Evolutionary conservation across 2,329 filamentous ascomycete species (phyloP).

Genomic region (Penicillium hesseltinei): DNA sequence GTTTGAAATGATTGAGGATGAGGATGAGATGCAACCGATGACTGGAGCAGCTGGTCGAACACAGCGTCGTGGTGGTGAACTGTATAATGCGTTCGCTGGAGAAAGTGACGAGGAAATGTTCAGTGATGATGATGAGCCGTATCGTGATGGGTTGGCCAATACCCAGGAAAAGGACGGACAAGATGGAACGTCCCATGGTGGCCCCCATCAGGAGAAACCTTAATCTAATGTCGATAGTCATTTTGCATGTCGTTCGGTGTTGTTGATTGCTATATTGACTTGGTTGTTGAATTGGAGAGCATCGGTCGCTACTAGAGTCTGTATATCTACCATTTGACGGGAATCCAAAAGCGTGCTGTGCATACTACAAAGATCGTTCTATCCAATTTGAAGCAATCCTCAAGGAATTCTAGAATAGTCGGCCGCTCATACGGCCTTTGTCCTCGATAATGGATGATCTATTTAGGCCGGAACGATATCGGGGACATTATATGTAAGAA

Average conservation of each 20-base stretch:
- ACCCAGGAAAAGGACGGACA: constrained; percentile 21
- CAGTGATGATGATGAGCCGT: constrained; percentile 43
- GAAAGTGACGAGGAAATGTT: constrained; percentile 75
- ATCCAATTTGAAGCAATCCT: not conserved
- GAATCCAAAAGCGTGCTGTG: constrained; percentile 8
- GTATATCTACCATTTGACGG: constrained; percentile 13
- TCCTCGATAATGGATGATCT: no score
- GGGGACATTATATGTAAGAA: no score
- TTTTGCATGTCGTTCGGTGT: constrained; percentile 18
- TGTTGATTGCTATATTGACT: constrained; percentile 17
- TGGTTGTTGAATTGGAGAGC: not conserved
- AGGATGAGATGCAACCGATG: constrained; percentile 56
- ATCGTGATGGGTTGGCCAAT: constrained; percentile 32
- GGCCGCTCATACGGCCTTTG: not conserved
- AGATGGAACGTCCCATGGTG: constrained; percentile 13
- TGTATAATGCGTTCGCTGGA: constrained; percentile 96
- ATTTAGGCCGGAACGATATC: no score
- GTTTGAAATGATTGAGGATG: constrained; percentile 86
- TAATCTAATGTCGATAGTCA: constrained; percentile 13
- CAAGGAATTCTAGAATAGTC: not conserved
- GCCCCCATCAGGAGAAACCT: constrained; percentile 15
- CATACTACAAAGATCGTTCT: constrained; percentile 1
- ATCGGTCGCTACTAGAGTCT: constrained; percentile 3
- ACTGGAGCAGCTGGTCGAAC: constrained; percentile 51
- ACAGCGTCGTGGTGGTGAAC: constrained; percentile 70